Conservation (phyloP, 805 yeast genomes). For the Teunomyces panamensis region DNA sequence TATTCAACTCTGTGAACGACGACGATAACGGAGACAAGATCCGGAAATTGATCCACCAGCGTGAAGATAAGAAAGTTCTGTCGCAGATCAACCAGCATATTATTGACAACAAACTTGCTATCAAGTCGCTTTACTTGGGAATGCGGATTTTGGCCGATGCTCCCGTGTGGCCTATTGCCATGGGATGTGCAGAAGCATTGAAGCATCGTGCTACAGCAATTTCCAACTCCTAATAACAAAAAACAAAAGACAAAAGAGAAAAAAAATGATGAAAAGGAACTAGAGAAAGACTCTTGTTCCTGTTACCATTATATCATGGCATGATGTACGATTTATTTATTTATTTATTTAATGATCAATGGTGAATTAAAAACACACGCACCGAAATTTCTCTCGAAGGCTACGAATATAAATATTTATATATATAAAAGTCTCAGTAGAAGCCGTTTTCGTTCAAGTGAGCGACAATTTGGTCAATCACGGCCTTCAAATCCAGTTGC, state of each 20-base stretch:
- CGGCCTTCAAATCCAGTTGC: constrained; percentile 22
- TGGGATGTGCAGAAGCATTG: constrained; percentile 76
- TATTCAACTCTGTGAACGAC: constrained; percentile 37
- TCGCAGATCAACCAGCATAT: constrained; percentile 43
- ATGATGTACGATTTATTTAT: constrained; percentile 2
- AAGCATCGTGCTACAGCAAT: constrained; percentile 46
- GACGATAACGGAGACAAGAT: constrained; percentile 9
- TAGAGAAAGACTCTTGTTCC: no score
- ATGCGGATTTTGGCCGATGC: constrained; percentile 79
- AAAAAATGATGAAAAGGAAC: not conserved
- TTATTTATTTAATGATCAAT: not conserved
- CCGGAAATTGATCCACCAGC: constrained; percentile 7
- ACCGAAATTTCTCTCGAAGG: not conserved
- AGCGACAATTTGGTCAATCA: constrained; percentile 70
- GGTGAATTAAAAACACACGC: not conserved
- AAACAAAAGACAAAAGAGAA: not conserved
- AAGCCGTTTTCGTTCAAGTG: constrained; percentile 82
- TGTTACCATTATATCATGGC: not conserved
- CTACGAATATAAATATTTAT: no score
- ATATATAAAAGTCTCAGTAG: constrained; percentile 38
- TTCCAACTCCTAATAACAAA: not conserved
- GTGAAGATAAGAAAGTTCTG: constrained; percentile 33
- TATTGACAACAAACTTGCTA: constrained; percentile 48
- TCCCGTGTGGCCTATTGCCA: constrained; percentile 82
- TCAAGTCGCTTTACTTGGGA: constrained; percentile 63